Conservation (phyloP, 2,329 filamentous ascomycete genomes). For the Colletotrichum brevisporum region DNA sequence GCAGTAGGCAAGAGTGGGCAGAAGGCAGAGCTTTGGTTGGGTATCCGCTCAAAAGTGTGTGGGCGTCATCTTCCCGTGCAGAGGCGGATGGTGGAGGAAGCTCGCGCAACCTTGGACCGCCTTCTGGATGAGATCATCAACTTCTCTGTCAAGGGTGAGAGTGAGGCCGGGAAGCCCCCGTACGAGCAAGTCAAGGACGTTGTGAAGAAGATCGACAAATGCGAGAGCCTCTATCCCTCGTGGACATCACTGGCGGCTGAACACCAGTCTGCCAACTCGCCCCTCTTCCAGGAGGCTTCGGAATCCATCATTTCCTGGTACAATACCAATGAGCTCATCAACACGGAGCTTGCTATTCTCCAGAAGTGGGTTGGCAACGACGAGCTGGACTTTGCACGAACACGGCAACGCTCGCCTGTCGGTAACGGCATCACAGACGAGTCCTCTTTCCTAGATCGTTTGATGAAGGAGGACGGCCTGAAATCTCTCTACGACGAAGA, state of each 20-base stretch:
- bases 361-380: conserved; percentile 98
- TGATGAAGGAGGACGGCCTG: conserved; percentile 95
- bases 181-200: conserved; percentile 91
- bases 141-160: conserved; percentile 94
- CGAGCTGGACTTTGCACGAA: conserved; percentile 89
- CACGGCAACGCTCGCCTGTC: conserved; percentile 76
- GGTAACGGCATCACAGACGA: conserved; percentile 87
- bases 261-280: conserved; percentile 83
- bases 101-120: conserved; percentile 79
- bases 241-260: conserved; percentile 79
- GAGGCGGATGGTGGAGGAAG: conserved; percentile 88
- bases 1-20: conserved; percentile 74
- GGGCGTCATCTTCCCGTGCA: conserved; percentile 89
- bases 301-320: conserved; percentile 95
- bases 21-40: conserved; percentile 88
- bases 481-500: conserved; percentile 88
- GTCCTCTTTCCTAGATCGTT: conserved; percentile 91
- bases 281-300: conserved; percentile 84
- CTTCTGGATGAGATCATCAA: conserved; percentile 89
- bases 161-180: conserved; percentile 89
- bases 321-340: conserved; percentile 97
- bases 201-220: conserved; percentile 90
- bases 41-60: conserved; percentile 85
- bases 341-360: conserved; percentile 90
- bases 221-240: conserved; percentile 88